phyloP scores from a whole-genome alignment of 2,329 filamentous ascomycete genomes.

The Neocatenulostroma microsporum region DNA sequence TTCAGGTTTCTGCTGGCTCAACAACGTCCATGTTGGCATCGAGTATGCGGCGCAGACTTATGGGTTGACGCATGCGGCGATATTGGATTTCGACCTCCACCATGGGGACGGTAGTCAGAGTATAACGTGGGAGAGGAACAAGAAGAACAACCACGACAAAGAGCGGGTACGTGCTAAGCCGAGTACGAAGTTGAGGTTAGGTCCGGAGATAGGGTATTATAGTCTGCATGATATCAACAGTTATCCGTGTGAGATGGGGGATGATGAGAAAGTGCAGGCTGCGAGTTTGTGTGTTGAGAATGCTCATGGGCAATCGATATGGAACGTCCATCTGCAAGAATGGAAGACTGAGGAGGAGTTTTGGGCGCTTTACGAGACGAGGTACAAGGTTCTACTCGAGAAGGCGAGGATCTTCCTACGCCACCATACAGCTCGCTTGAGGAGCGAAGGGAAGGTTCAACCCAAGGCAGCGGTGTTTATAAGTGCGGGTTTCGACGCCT shows the following conservation, averaged over 20 bases:
- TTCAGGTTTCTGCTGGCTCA: constrained; percentile 97
- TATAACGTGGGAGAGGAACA: constrained; percentile 86
- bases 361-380: constrained; percentile 76
- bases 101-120: constrained; percentile 94
- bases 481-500: constrained; percentile 94
- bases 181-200: constrained; percentile 23
- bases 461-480: constrained; percentile 87
- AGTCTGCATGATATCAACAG: constrained; percentile 98
- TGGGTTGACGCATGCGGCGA: constrained; percentile 85
- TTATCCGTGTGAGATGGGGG: constrained; percentile 91
- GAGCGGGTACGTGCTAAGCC: constrained; percentile 24
- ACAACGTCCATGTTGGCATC: constrained; percentile 96
- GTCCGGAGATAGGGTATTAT: constrained; percentile 71
- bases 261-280: constrained; percentile 85
- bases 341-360: constrained; percentile 82
- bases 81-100: constrained; percentile 85
- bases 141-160: constrained; percentile 49
- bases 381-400: constrained; percentile 67
- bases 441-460: constrained; percentile 46
- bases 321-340: constrained; percentile 88
- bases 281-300: constrained; percentile 92
- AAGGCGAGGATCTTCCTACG: constrained; percentile 75
- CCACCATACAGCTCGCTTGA: constrained; percentile 60
- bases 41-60: constrained; percentile 79
- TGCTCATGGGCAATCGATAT: constrained; percentile 86